Conservation (phyloP, 768 basidiomycete species). For the Melanogaster broomeanus region DNA sequence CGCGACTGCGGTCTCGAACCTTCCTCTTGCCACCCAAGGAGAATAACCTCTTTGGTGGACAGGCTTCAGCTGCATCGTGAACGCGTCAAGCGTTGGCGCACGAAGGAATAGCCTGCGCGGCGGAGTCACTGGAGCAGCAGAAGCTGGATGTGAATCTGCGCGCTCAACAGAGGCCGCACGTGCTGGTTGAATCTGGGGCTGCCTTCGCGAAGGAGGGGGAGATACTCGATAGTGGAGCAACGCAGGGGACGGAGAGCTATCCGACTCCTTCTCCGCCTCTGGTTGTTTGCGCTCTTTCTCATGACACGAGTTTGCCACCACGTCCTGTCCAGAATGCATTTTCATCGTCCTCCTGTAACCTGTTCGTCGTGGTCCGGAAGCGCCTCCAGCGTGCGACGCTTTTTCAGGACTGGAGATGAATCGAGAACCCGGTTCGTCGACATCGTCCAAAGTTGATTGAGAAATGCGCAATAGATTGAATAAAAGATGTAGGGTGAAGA, state of each 20-base stretch:
- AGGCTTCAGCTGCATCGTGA: constrained; percentile 52
- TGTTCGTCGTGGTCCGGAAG: constrained; percentile 48
- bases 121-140: constrained; percentile 25
- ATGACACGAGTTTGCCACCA: constrained; percentile 13
- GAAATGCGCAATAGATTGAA: neutral
- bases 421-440: constrained; percentile 37
- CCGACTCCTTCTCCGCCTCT: constrained; percentile 10
- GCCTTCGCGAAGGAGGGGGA: constrained; percentile 66
- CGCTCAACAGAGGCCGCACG: constrained; percentile 29
- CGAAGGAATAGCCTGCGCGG: constrained; percentile 24
- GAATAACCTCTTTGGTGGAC: constrained; percentile 61
- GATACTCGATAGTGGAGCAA: constrained; percentile 45
- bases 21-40: constrained; percentile 39
- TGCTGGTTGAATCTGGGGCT: constrained; percentile 29
- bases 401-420: constrained; percentile 39
- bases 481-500: neutral
- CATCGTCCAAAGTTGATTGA: constrained; percentile 14
- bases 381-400: constrained; percentile 35
- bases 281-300: constrained; percentile 7
- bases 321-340: constrained; percentile 32
- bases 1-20: constrained; percentile 24
- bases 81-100: constrained; percentile 11
- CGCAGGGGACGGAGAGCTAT: constrained; percentile 38
- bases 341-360: constrained; percentile 55
- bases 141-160: constrained; percentile 5